These are phyloP conservation scores for Neofusicoccum laricinum DNA, from an alignment of 2,329 filamentous ascomycete species.

Conservation along the genomic window DNA sequence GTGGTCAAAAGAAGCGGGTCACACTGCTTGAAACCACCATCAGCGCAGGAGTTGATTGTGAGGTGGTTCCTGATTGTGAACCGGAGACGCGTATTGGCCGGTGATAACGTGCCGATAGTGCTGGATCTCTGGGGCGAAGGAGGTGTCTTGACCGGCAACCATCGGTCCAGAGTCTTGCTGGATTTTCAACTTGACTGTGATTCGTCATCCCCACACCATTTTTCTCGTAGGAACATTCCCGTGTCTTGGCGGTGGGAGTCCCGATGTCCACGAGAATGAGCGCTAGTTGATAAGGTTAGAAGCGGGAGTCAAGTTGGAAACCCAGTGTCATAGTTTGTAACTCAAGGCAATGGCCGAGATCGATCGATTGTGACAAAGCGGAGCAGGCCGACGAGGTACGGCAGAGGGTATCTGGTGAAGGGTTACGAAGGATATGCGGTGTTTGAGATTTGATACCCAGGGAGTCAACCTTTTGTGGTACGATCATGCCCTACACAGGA, in stretches of 20 bases:
- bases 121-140: neutral
- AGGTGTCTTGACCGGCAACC: conserved; percentile 1
- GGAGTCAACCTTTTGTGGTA: neutral
- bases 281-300: conserved; percentile 10
- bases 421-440: neutral
- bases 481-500: neutral
- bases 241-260: conserved; percentile 6
- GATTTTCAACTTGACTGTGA: neutral
- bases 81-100: neutral
- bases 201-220: conserved; percentile 1
- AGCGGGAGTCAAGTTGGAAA: neutral
- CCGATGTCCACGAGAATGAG: conserved; percentile 6
- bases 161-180: neutral
- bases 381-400: neutral
- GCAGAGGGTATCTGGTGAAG: neutral
- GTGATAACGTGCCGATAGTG: neutral
- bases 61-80: neutral
- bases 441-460: neutral
- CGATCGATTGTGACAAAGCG: neutral
- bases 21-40: neutral
- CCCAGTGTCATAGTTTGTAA: neutral
- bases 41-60: neutral
- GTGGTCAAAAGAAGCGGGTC: neutral
- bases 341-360: neutral
- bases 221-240: conserved; percentile 8